A percentile compares a stretch with the other conserved stretches of the same genome.
These are phyloP conservation scores for Penicillium sp. DNA, from an alignment of 2,329 filamentous ascomycete genomes.

Conservation along the genomic window DNA sequence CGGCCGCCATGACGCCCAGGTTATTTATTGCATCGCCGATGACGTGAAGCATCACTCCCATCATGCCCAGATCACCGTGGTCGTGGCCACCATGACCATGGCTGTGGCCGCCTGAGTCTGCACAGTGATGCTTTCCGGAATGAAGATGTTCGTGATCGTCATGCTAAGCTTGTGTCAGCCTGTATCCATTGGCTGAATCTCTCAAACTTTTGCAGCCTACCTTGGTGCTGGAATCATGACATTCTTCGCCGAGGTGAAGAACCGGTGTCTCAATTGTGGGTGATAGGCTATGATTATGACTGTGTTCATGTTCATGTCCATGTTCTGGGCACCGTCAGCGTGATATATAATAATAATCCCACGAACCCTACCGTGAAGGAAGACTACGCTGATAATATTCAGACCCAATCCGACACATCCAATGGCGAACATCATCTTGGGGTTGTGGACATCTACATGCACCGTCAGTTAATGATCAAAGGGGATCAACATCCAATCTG, in stretches of 20 bases:
- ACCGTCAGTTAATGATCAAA: constrained; percentile 5
- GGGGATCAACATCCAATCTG: not conserved
- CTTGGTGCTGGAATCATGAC: constrained; percentile 13
- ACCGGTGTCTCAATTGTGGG: constrained; percentile 12
- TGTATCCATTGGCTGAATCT: not conserved
- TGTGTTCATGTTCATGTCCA: constrained; percentile 15
- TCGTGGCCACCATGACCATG: constrained; percentile 28
- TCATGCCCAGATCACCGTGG: constrained; percentile 62
- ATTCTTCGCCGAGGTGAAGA: constrained; percentile 7
- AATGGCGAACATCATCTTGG: constrained; percentile 65
- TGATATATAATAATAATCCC: not conserved
- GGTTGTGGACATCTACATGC: constrained; percentile 58
- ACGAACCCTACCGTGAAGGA: constrained; percentile 58
- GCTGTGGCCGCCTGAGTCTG: constrained; percentile 7
- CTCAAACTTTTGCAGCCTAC: not conserved
- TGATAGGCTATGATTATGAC: not conserved
- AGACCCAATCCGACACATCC: constrained; percentile 64
- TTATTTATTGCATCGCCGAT: constrained; percentile 74
- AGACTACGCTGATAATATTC: constrained; percentile 64
- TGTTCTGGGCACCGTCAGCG: constrained; percentile 18
- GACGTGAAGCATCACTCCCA: constrained; percentile 69
- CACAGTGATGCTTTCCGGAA: constrained; percentile 8
- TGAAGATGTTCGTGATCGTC: constrained; percentile 26
- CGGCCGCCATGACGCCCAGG: constrained; percentile 68
- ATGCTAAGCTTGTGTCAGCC: constrained; percentile 16